Evolutionary conservation across 2,329 filamentous ascomycete species (phyloP), one percentile per base, ranked within the genome.

Genomic region (Penicillium sp.): DNA sequence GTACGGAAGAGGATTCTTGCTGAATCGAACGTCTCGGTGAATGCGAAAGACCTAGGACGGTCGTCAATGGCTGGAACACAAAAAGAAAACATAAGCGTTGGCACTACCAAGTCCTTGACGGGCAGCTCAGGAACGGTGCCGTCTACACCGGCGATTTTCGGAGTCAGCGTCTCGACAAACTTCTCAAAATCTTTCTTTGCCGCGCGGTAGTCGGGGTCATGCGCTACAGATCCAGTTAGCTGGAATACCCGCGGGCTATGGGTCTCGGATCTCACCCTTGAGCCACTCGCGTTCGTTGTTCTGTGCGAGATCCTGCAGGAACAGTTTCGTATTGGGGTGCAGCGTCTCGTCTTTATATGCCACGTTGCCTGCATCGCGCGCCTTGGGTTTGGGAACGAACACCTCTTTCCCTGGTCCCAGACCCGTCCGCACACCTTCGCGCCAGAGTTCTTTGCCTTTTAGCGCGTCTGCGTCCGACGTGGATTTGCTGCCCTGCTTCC

Each of bases 41-140:
- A 95, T 93, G 53, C 90, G 84, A 67, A 92, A 95, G 42, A 89
- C 76, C 80, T 83, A 55, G 27, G 32, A 25, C 10, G 10, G 8
- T 28, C 6, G 28, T 42, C 18, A 42, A 42, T 25, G 29, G 24
- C 31, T 13, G 31, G 10, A 37, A 8, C n/a, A 18, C 25, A 27
- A 29, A 45, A 46, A 28, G 15, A 43, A 38, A 20, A n/a, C 48
- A 12, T 20, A 6, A 20, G 32, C 20, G 32, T 18, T 37, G 33
- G 6, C 8, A 10, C 20, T 37, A 83, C 83, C 59, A 95, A 75
- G 65, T 95, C 90, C 68, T 95, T 93, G 46, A 86, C 76, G 1
- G 91, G 91, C 20, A 95, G 74, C 60, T 95, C 89, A 0, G 91
- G 91, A 37, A 95, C 82, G 1, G 89, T 95, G 47, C 86, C 82